Conservation (phyloP, 2,329 filamentous ascomycete species). For the Neoarthrinium moseri region DNA sequence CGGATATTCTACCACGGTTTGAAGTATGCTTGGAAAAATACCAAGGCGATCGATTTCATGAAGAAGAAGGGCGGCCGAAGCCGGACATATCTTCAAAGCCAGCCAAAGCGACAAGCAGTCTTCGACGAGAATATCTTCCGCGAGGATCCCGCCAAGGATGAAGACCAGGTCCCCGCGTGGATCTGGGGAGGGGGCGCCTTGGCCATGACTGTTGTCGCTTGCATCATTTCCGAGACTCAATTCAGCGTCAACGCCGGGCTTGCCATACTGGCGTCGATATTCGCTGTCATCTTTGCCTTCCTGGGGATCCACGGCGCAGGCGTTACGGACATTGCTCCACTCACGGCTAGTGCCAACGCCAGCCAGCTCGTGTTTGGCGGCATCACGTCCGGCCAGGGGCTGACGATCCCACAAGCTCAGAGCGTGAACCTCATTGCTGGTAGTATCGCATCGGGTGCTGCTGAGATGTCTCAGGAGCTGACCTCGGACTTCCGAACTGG, state of each 20-base stretch:
- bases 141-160: neutral
- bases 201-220: conserved; percentile 46
- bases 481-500: conserved; percentile 66
- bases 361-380: conserved; percentile 68
- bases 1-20: conserved; percentile 36
- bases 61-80: conserved; percentile 11
- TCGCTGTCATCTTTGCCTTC: conserved; percentile 62
- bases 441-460: conserved; percentile 53
- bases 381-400: conserved; percentile 55
- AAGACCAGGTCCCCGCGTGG: conserved; percentile 49
- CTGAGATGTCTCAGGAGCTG: conserved; percentile 51
- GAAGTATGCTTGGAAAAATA: conserved; percentile 42
- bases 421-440: conserved; percentile 66
- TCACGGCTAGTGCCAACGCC: conserved; percentile 67
- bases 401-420: conserved; percentile 51
- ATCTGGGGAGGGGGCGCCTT: conserved; percentile 49
- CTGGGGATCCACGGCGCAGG: conserved; percentile 60
- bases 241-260: conserved; percentile 55
- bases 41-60: conserved; percentile 8
- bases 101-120: neutral
- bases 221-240: conserved; percentile 49
- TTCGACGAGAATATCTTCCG: conserved; percentile 11
- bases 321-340: conserved; percentile 60
- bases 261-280: conserved; percentile 52
- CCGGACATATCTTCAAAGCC: conserved; percentile 1